phyloP scores from a whole-genome alignment of 1,139 yeast species.

The Hemisphaericaspora xylofermentans region DNA sequence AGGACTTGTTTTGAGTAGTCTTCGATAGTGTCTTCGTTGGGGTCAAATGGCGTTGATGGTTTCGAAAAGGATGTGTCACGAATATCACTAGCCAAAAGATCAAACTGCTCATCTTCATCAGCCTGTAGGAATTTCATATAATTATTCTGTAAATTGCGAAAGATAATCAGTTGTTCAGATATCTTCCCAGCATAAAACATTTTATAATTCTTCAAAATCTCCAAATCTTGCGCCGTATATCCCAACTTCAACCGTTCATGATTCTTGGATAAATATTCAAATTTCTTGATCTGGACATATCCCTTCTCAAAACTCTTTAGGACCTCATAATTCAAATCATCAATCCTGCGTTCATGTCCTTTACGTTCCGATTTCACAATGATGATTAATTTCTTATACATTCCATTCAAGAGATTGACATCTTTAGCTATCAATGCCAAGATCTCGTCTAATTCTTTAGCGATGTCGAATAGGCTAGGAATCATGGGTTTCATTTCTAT shows the following conservation, averaged over 20 bases:
- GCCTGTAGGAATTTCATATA: constrained; percentile 75
- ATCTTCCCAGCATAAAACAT: constrained; percentile 82
- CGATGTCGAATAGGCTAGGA: constrained; percentile 75
- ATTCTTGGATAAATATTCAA: constrained; percentile 51
- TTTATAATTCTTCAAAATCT: constrained; percentile 76
- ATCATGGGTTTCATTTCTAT: constrained; percentile 60
- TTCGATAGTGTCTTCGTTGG: constrained; percentile 31
- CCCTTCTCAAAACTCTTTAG: constrained; percentile 75
- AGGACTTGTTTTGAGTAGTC: constrained; percentile 40
- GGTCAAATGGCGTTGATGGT: constrained; percentile 5
- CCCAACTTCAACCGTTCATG: constrained; percentile 32
- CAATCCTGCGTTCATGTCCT: constrained; percentile 65
- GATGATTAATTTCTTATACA: constrained; percentile 79
- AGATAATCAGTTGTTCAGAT: constrained; percentile 72
- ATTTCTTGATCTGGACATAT: constrained; percentile 70
- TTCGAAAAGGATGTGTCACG: not conserved
- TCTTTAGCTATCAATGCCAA: constrained; percentile 49
- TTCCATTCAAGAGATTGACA: constrained; percentile 56
- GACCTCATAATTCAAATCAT: constrained; percentile 68
- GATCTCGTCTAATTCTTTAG: constrained; percentile 67
- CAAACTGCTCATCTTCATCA: constrained; percentile 54
- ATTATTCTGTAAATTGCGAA: constrained; percentile 84
- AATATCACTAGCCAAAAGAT: not conserved
- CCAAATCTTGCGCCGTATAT: constrained; percentile 50
- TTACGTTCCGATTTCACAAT: constrained; percentile 84